Evolutionary conservation across 1,284 basidiomycete genomes (phyloP), one percentile per base, ranked within the genome.

Genomic region (Microbotryum lychnidis-dioicae): DNA sequence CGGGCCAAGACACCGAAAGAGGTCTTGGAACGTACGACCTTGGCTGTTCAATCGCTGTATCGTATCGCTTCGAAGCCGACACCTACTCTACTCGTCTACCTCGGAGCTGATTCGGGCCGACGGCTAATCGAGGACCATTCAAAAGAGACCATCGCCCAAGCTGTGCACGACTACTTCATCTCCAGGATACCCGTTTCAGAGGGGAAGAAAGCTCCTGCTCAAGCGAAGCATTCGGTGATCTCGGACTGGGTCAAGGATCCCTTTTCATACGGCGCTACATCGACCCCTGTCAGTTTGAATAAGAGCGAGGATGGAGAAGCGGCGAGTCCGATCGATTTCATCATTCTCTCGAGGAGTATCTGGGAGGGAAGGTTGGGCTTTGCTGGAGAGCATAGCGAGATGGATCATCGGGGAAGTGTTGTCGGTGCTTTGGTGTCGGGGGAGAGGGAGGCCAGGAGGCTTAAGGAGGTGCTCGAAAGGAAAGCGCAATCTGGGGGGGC

Each of bases 321-420:
- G 21, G 74, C 75, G n/a, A 75, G 72, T 33, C 79, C 79, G 6
- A 69, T 80, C 69, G 79, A 80, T 71, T 79, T 79, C 60, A 75
- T 77, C 57, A 73, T 77, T 69, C 74, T 80, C 7, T 67, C 73
- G 0, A 68, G 77, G 56, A 74, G 77, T 1, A 69, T 75, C 4
- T 80, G 79, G 77, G 73, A 67, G 4, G 78, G 78, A 0, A 64
- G 69, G 4, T 71, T 81, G 1, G 77, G 78, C 0, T 81, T 80
- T 45, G 80, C 80, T 18, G 80, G 80, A 14, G 80, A 81, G 71
- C 79, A 80, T 59, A 81, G 79, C 4, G 78, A 79, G 60, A 70
- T 79, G 64, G 76, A 80, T 51, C 76, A 77, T 60, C 63, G 79
- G 25, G 79, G 79, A 1, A 75, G 73, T 31, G 78, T 79, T 1